Percentiles rank a stretch among this genome's conserved stretches.
phyloP scores from a whole-genome alignment of 768 basidiomycete species.

The Grammothele lineata region DNA sequence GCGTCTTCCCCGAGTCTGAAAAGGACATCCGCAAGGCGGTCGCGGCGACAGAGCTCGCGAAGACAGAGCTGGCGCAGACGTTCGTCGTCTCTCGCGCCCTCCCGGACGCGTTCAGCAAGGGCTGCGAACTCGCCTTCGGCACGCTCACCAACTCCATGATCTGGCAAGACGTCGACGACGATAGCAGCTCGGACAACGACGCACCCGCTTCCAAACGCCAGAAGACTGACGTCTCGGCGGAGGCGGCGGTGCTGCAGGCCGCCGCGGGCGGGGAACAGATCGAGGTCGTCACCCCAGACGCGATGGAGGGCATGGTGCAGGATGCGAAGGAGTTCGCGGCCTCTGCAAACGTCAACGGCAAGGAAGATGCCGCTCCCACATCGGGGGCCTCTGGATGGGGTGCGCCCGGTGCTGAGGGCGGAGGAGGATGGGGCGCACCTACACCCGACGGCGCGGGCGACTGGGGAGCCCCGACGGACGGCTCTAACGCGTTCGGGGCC shows the following conservation, averaged over 20 bases:
- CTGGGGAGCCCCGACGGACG: conserved; percentile 14
- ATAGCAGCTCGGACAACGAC: conserved; percentile 18
- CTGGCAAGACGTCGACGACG: conserved; percentile 7
- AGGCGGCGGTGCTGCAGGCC: conserved; percentile 4
- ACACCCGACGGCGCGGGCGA: too few species aligned
- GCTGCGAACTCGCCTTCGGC: conserved; percentile 50
- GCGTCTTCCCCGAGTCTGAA: conserved; percentile 51
- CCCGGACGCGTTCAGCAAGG: conserved; percentile 48
- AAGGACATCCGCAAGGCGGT: conserved; percentile 44
- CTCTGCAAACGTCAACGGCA: conserved; percentile 15
- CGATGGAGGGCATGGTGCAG: conserved; percentile 6
- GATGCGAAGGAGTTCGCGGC: conserved; percentile 14
- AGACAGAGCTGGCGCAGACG: conserved; percentile 48
- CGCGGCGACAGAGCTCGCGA: conserved; percentile 37
- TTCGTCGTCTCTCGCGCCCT: conserved; percentile 41
- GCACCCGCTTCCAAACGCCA: conserved; percentile 23
- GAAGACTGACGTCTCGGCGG: conserved; percentile 13
- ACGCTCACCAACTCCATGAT: conserved; percentile 6
- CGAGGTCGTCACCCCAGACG: conserved; percentile 14
- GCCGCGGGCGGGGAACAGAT: conserved; percentile 8
- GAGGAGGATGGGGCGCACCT: too few species aligned
- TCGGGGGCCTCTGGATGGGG: conserved; percentile 5
- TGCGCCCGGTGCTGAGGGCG: background rate
- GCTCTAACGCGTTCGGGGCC: background rate
- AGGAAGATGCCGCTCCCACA: background rate